A percentile compares a stretch with the other conserved stretches of the same genome.
Evolutionary conservation across 73 alveolate species (phyloP).

Genomic region (Paraurostyla sp.): DNA sequence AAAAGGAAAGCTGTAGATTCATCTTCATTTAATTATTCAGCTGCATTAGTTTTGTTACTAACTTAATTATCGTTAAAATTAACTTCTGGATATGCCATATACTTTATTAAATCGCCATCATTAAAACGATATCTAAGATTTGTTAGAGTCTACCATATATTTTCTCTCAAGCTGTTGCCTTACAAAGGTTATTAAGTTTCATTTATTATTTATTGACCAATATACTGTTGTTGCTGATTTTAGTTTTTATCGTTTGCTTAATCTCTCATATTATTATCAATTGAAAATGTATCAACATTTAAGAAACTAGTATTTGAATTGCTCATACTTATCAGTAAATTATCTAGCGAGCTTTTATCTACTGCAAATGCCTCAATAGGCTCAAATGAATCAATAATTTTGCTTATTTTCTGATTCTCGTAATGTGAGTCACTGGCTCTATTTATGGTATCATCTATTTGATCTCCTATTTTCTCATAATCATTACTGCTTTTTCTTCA

Average conservation of each 20-base stretch:
- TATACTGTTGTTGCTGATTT: no score
- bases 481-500: no score
- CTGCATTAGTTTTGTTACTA: no score
- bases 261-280: constrained; percentile 11
- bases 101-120: constrained; percentile 38
- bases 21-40: no score
- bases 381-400: constrained; percentile 9
- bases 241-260: background rate
- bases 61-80: background rate
- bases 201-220: no score
- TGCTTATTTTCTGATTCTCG: background rate
- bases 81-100: constrained; percentile 51
- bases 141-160: background rate
- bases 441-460: background rate
- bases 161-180: constrained; percentile 9
- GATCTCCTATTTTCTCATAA: no score
- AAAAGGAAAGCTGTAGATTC: background rate
- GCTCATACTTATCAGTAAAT: background rate
- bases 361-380: background rate
- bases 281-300: background rate
- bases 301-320: background rate
- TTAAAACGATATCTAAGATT: constrained; percentile 38
- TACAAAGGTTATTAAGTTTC: background rate
- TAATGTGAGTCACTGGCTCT: background rate
- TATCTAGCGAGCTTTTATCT: background rate